Base-by-base conservation (phyloP, 2,329 filamentous ascomycete species). In the Pyrenophora teres region DNA sequence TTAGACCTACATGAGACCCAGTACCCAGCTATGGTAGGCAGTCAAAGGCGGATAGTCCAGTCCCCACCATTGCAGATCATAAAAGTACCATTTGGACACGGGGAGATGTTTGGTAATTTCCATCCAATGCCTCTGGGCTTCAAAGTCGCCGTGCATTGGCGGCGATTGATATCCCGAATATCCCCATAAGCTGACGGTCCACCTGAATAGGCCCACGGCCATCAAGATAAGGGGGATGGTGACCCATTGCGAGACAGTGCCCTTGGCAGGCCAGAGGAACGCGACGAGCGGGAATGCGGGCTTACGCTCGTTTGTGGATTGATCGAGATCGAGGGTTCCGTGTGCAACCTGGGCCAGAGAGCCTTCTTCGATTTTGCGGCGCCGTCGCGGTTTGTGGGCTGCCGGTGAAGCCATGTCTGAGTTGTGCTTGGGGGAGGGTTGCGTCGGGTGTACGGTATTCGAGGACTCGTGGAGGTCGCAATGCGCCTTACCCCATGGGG, bases 51-150 rank as follows among this genome's bases (percentile, higher is more conserved):
- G 94, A 73, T 99, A 99, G 76, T 99, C 94, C 61, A 99, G 82
- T 0, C 95, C 95, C 94, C 94, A 99, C 87, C 93, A 99, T 68
- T 93, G 82, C 38, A 97, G 80, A 71, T 99, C 92, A 73, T 99
- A 91, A 70, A 96, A 96, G 75, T 99, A 99, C 94, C 95, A 99
- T 73, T 94, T 89, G 9, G 91, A 94, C 32, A 95, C 81, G 12
- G 94, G 94, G 2, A 99, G 80, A 53, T 96, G 85, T 7, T 85
- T 89, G 2, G 94, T 97, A 60, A 99, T 81, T 70, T 99, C 94
- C 92, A 99, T 96, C 94, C 94, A 99, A 75, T 99, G 94, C 64
- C 94, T 81, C 74, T 99, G 94, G 3, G 95, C 94, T 78, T 99
- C 94, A 76, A 96, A 99, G 75, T 99, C 94, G 60, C 94, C 94